Percentiles rank a stretch among this genome's conserved stretches.
Conservation (phyloP, 805 yeast genomes). For the Cyberlindnera euphorbiae region DNA sequence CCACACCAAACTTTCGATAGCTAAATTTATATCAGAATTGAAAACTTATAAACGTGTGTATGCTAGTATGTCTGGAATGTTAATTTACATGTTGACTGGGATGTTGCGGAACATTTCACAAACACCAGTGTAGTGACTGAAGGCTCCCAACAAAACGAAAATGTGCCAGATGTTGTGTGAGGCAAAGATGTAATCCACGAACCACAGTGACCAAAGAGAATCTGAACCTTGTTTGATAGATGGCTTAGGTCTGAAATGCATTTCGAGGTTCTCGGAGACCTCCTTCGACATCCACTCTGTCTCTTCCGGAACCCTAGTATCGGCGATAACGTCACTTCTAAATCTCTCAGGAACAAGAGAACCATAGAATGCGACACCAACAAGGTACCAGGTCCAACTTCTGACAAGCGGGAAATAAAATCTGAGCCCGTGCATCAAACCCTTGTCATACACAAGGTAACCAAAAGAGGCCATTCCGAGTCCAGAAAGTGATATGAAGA, state of each 20-base stretch:
- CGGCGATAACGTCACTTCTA: slow-evolving; percentile 62
- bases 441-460: slow-evolving; percentile 50
- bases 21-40: no score
- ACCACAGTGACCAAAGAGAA: slow-evolving; percentile 61
- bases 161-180: slow-evolving; percentile 95
- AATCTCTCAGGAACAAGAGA: slow-evolving; percentile 86
- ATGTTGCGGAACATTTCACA: slow-evolving; percentile 58
- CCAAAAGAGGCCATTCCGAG: slow-evolving; percentile 68
- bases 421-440: slow-evolving; percentile 44
- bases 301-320: slow-evolving; percentile 37
- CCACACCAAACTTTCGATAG: no score
- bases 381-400: slow-evolving; percentile 67
- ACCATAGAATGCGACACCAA: slow-evolving; percentile 86
- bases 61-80: background rate
- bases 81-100: slow-evolving; percentile 14
- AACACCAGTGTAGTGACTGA: slow-evolving; percentile 81
- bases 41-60: no score
- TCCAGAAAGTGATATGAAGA: slow-evolving; percentile 72
- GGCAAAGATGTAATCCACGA: slow-evolving; percentile 71
- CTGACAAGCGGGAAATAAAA: slow-evolving; percentile 67
- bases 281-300: slow-evolving; percentile 27
- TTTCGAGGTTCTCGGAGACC: slow-evolving; percentile 27
- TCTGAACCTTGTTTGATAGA: slow-evolving; percentile 27
- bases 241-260: slow-evolving; percentile 40
- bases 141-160: slow-evolving; percentile 82